phyloP scores from a whole-genome alignment of 225 moss, liverwort and hornwort genomes.

The Sphagnum tenellum region DNA sequence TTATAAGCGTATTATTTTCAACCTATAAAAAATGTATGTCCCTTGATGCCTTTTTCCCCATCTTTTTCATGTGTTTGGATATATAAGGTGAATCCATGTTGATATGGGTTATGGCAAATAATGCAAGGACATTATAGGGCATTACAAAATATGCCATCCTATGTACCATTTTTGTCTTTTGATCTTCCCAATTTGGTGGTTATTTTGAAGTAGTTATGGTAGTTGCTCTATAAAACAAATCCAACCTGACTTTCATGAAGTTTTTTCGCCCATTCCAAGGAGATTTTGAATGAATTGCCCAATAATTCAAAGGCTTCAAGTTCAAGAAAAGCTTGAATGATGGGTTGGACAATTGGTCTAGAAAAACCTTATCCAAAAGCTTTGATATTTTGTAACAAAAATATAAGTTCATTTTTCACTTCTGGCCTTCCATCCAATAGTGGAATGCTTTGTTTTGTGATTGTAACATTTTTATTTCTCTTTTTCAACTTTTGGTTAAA shows the following conservation, averaged over 20 bases:
- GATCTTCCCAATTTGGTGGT: not conserved
- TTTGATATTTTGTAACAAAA: not conserved
- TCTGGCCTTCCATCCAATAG: not conserved
- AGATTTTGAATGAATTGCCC: not conserved
- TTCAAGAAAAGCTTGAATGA: not conserved
- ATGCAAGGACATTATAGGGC: not conserved
- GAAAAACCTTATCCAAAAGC: not conserved
- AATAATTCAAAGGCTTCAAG: not conserved
- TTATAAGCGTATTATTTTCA: not conserved
- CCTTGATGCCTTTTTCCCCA: not conserved
- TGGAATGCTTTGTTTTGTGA: not conserved
- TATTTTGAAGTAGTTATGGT: not conserved
- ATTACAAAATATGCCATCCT: not conserved
- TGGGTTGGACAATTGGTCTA: not conserved
- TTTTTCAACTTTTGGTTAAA: not conserved
- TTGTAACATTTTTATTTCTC: not conserved
- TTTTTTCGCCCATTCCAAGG: not conserved
- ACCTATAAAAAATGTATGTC: not conserved
- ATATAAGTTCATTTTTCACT: not conserved
- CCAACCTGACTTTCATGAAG: not conserved
- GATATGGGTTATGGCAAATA: not conserved
- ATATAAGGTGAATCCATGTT: not conserved
- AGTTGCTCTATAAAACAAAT: not conserved
- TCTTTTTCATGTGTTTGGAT: not conserved
- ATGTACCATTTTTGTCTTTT: not conserved